These are phyloP conservation scores for Pichia sporocuriosa DNA, from an alignment of 805 yeast genomes.

Conservation along the genomic window DNA sequence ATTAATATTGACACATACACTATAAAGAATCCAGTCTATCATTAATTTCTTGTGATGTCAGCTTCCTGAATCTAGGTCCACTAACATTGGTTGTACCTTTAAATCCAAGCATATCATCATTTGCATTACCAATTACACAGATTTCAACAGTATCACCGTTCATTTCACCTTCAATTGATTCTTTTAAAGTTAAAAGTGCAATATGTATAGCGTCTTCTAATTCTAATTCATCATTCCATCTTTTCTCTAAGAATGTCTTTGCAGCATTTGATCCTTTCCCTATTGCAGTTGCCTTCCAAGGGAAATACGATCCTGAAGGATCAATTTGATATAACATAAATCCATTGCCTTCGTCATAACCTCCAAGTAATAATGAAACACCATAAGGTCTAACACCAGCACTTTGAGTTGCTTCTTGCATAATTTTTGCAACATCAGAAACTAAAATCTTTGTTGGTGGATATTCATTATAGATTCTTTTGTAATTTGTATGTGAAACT, in stretches of 20 bases:
- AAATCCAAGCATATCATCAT: slow-evolving; percentile 76
- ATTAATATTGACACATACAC: slow-evolving; percentile 5
- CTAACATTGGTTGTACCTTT: slow-evolving; percentile 67
- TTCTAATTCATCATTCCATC: slow-evolving; percentile 97
- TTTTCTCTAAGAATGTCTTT: slow-evolving; percentile 91
- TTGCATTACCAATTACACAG: slow-evolving; percentile 76
- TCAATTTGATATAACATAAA: slow-evolving; percentile 92
- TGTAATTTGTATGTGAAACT: slow-evolving; percentile 86
- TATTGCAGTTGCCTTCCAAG: slow-evolving; percentile 99
- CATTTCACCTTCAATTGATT: slow-evolving; percentile 96
- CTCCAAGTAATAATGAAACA: slow-evolving; percentile 89
- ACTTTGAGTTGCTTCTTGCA: slow-evolving; percentile 93
- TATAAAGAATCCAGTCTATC: slow-evolving; percentile 91
- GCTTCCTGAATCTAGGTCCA: slow-evolving; percentile 87
- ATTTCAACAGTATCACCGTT: slow-evolving; percentile 95
- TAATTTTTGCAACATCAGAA: slow-evolving; percentile 88
- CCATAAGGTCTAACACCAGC: slow-evolving; percentile 99
- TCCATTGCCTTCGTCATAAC: slow-evolving; percentile 66
- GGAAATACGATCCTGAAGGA: slow-evolving; percentile 96
- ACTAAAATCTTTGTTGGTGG: slow-evolving; percentile 95
- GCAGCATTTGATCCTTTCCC: slow-evolving; percentile 97
- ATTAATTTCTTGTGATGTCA: slow-evolving; percentile 85
- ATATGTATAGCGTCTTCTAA: slow-evolving; percentile 97
- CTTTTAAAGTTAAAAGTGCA: slow-evolving; percentile 88
- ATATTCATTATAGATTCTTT: slow-evolving; percentile 89